Conservation (phyloP, 2,329 filamentous ascomycete species). For the Hymenoscyphus repandus region DNA sequence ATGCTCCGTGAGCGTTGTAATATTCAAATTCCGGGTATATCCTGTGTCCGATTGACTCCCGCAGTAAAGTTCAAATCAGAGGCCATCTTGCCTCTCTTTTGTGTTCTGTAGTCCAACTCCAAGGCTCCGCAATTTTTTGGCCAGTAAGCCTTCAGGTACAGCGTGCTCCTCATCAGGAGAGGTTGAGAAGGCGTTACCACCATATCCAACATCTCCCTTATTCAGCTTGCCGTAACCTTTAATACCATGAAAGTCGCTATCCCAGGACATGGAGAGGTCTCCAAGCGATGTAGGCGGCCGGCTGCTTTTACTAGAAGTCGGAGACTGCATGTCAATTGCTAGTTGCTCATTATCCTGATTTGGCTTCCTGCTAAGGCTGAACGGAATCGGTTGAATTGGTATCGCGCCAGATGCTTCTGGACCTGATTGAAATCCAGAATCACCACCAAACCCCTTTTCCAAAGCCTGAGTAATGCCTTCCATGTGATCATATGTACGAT, state of each 20-base stretch:
- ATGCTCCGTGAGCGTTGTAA: background rate
- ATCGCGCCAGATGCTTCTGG: slow-evolving; percentile 22
- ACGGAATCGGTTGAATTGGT: slow-evolving; percentile 48
- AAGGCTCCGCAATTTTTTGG: slow-evolving; percentile 56
- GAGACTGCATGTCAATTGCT: slow-evolving; percentile 31
- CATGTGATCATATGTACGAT: slow-evolving; percentile 24
- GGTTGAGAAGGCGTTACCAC: slow-evolving; percentile 46
- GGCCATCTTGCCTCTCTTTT: slow-evolving; percentile 18
- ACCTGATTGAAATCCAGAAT: slow-evolving; percentile 21
- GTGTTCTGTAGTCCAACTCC: slow-evolving; percentile 20
- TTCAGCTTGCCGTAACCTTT: slow-evolving; percentile 60
- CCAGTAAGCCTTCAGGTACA: slow-evolving; percentile 62
- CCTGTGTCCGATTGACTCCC: slow-evolving; percentile 24
- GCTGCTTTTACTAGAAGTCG: slow-evolving; percentile 28
- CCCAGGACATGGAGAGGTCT: slow-evolving; percentile 23
- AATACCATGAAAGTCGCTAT: slow-evolving; percentile 24
- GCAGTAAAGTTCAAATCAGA: slow-evolving; percentile 13
- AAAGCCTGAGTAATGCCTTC: slow-evolving; percentile 25
- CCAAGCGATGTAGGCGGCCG: slow-evolving; percentile 31
- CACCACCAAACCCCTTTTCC: slow-evolving; percentile 20
- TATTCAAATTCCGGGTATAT: slow-evolving; percentile 22
- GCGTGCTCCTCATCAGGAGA: slow-evolving; percentile 36
- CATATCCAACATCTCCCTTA: slow-evolving; percentile 60
- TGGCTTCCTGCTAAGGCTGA: slow-evolving; percentile 34
- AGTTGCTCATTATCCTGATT: slow-evolving; percentile 8